Evolutionary conservation across 305 asterid species (phyloP), one percentile per base, ranked within the genome.

Genomic region (Solanum hybrid): DNA sequence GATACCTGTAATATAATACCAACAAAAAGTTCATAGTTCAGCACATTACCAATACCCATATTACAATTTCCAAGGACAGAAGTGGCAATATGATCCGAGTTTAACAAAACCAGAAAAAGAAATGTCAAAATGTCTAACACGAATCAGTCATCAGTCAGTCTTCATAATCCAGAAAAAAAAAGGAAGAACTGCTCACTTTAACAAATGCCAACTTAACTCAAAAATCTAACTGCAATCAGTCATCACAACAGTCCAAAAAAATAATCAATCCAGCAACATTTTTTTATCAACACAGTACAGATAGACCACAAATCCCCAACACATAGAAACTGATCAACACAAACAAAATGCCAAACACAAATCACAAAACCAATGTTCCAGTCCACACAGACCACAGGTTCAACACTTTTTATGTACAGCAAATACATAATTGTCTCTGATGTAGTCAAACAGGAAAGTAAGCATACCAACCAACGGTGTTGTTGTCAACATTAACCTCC

Each of bases 401-500:
- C 82, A 33, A 33, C 82, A 76, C 35, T 33, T 76, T 2, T 76
- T 33, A 76, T 76, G 4, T 76, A 0, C 26, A 3, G 40, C 18
- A 78, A 76, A 35, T 34, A 35, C 71, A 82, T 40, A 82, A 29
- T 40, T 82, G 16, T 40, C 36, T 16, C 87, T 40, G 26, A 82
- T 82, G 18, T 46, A 29, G 87, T 83, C 87, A 28, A 82, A 8
- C 69, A 82, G n/a, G 86, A 88, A 34, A 35, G n/a, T 8, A 91
- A 86, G 46, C 93, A 90, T 87, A 96, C 98, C 98, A 97, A 78
- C 98, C 99, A 92, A 96, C 98, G 3, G 99, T 97, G 93, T 97
- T 97, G 93, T 96, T 97, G 94, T 97, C 99, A 39, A 97, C 98
- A 92, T 97, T 97, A 92, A 97, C 99, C 93, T 97, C 99, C 88